phyloP scores from a whole-genome alignment of 176 grass and related monocot species.

The Avena sativa region DNA sequence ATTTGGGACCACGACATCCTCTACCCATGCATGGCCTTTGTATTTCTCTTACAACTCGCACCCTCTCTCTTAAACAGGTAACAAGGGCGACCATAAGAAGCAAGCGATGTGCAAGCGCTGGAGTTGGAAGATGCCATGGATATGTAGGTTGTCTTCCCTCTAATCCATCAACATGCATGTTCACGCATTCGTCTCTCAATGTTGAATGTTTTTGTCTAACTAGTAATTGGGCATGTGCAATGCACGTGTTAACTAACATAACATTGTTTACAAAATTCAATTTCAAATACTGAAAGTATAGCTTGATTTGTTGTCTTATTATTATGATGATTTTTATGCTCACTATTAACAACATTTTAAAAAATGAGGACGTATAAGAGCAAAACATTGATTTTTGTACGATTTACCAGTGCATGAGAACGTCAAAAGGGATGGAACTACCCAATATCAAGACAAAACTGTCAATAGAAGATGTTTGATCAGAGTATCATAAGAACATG shows the following conservation, averaged over 20 bases:
- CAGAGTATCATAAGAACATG: not conserved
- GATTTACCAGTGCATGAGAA: not conserved
- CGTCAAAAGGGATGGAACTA: not conserved
- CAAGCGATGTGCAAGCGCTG: no score
- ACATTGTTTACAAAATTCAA: not conserved
- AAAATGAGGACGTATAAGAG: not conserved
- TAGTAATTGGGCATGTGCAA: not conserved
- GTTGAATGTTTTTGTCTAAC: no score
- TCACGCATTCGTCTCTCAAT: no score
- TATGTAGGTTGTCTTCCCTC: no score
- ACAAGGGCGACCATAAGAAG: no score
- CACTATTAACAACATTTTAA: not conserved
- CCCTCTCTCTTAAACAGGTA: no score
- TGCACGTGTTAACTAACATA: not conserved
- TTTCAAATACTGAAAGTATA: not conserved
- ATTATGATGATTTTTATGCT: not conserved
- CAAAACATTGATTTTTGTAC: not conserved
- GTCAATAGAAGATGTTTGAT: not conserved
- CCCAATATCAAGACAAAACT: not conserved
- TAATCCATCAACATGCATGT: no score
- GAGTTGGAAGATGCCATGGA: no score
- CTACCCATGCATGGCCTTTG: no score
- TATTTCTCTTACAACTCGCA: no score
- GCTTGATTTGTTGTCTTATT: not conserved
- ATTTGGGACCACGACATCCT: no score